These are phyloP conservation scores for Plasmodium cynomolgi DNA, from an alignment of 169 alveolate species.

Conservation along the genomic window DNA sequence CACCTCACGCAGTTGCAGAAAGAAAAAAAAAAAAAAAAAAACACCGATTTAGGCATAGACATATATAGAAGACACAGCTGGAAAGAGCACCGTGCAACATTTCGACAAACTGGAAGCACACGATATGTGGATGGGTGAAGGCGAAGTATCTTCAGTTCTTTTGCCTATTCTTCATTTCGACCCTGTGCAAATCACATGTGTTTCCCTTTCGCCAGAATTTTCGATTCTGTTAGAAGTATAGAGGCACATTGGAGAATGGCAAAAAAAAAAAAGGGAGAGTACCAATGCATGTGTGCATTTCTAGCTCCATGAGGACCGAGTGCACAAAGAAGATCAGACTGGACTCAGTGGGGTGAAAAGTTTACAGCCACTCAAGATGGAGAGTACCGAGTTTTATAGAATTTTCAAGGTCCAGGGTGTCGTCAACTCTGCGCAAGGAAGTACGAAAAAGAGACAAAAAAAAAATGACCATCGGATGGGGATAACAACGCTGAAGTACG, in stretches of 20 bases:
- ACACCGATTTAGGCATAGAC: not conserved
- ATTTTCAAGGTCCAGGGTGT: conserved; percentile 48
- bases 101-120: not conserved
- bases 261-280: not conserved
- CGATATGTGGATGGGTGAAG: not conserved
- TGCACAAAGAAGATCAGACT: not conserved
- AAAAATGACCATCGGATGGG: not conserved
- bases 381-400: conserved; percentile 46
- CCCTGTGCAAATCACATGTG: not conserved
- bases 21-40: no score
- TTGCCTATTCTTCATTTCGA: not conserved
- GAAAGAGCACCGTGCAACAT: not conserved
- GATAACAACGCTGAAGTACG: not conserved
- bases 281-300: not conserved
- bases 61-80: no score
- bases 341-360: not conserved
- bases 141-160: not conserved
- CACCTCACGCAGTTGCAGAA: not conserved
- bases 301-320: not conserved
- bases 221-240: conserved; percentile 38
- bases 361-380: not conserved
- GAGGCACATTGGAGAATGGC: not conserved
- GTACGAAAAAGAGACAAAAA: not conserved
- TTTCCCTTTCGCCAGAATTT: conserved; percentile 24
- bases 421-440: conserved; percentile 37